Evolutionary conservation across 306 rosid species (phyloP).

Genomic region (Quercus agrifolia): DNA sequence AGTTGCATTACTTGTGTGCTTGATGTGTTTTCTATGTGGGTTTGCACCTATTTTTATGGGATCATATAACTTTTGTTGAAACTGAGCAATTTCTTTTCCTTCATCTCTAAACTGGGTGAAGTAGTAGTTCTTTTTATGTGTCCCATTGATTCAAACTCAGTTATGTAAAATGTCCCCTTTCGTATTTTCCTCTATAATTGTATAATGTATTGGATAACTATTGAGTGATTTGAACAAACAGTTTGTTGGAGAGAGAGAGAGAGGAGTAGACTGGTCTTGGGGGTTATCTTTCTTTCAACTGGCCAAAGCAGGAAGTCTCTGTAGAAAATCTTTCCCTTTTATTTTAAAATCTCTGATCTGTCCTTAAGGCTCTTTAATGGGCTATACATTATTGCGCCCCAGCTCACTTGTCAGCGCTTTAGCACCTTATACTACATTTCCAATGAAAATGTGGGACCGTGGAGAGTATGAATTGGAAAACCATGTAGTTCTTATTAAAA

Average conservation of each 20-base stretch:
- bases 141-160: neutral
- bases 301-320: neutral
- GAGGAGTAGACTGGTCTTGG: neutral
- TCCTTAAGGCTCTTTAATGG: slow-evolving; percentile 13
- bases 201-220: neutral
- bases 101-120: neutral
- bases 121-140: neutral
- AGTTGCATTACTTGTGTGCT: neutral
- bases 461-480: neutral
- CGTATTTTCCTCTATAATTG: neutral
- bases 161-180: neutral
- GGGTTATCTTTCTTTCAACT: neutral
- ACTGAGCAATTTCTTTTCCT: neutral
- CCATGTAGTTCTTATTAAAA: neutral
- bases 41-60: neutral
- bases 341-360: slow-evolving; percentile 13
- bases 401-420: slow-evolving; percentile 30
- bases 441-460: slow-evolving; percentile 11
- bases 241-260: neutral
- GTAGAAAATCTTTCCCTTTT: neutral
- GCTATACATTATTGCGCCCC: slow-evolving; percentile 28
- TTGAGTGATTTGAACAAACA: neutral
- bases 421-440: slow-evolving; percentile 11
- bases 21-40: neutral
- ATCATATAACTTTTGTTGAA: neutral